Evolutionary conservation across 2,329 filamentous ascomycete genomes (phyloP).

Genomic region (Ophiocordyceps camponoti-leonardi): DNA sequence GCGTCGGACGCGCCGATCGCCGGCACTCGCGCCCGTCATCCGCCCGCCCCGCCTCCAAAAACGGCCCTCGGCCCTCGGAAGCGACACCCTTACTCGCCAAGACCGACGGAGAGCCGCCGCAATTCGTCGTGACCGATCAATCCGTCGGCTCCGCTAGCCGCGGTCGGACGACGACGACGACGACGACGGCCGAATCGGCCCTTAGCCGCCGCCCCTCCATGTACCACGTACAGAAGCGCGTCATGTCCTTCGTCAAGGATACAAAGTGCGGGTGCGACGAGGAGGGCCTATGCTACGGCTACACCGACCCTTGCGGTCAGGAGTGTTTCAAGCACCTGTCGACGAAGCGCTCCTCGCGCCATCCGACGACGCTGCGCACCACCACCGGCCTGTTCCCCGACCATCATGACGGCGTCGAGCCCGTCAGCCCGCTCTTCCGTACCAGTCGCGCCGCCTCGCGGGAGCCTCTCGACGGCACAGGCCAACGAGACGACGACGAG

Average conservation of each 20-base stretch:
- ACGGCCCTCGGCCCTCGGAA: slow-evolving; percentile 15
- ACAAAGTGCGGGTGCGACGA: slow-evolving; percentile 46
- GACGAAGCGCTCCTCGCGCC: slow-evolving; percentile 17
- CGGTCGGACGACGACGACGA: slow-evolving; percentile 8
- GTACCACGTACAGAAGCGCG: slow-evolving; percentile 32
- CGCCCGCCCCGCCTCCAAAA: slow-evolving; percentile 3
- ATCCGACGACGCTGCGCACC: slow-evolving; percentile 22
- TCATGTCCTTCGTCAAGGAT: slow-evolving; percentile 49
- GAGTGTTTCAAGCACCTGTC: slow-evolving; percentile 45
- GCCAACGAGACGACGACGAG: slow-evolving; percentile 7
- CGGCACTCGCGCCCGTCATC: slow-evolving; percentile 11
- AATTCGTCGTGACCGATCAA: too few relatives aligned
- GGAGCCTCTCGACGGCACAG: slow-evolving; percentile 12
- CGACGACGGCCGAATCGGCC: slow-evolving; percentile 9
- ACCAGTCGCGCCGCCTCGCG: slow-evolving; percentile 22
- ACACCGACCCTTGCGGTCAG: slow-evolving; percentile 47
- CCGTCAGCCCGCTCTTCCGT: slow-evolving; percentile 16
- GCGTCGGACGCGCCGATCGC: slow-evolving; percentile 14
- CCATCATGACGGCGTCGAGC: slow-evolving; percentile 7
- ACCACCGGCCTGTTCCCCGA: slow-evolving; percentile 18
- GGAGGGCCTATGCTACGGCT: slow-evolving; percentile 43
- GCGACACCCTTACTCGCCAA: slow-evolving; percentile 28
- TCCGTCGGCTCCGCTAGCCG: slow-evolving; percentile 3
- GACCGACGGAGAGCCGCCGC: too few relatives aligned
- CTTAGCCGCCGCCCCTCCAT: slow-evolving; percentile 34